Evolutionary conservation across 441 rosid species (phyloP).

Genomic region (Pelargonium myrrhifolium): DNA sequence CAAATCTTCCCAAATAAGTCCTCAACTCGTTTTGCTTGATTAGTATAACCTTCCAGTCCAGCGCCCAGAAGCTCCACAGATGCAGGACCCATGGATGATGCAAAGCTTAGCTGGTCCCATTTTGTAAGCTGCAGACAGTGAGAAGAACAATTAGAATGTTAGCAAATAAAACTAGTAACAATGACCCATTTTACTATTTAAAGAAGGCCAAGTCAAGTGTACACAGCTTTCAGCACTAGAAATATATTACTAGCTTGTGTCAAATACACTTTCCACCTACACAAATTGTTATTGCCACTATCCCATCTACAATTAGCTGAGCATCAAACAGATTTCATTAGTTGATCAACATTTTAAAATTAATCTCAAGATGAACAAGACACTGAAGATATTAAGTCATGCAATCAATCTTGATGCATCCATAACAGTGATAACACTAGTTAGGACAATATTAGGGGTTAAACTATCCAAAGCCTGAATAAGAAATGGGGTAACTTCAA

Average conservation of each 20-base stretch:
- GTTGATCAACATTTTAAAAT: neutral
- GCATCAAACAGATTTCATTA: neutral
- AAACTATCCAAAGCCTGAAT: too few species aligned
- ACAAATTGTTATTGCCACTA: neutral
- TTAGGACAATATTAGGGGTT: too few species aligned
- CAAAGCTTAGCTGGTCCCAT: conserved; percentile 81
- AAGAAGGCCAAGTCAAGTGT: too few species aligned
- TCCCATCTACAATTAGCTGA: too few species aligned
- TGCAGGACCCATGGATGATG: conserved; percentile 87
- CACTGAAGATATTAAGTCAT: too few species aligned
- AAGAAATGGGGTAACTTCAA: too few species aligned
- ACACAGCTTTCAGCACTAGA: too few species aligned
- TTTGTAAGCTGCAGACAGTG: conserved; percentile 43
- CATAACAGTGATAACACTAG: too few species aligned
- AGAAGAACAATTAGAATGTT: neutral
- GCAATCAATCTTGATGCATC: too few species aligned
- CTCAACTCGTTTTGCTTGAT: conserved; percentile 67
- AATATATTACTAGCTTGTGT: neutral
- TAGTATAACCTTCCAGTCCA: conserved; percentile 67
- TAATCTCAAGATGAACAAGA: neutral
- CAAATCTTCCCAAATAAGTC: conserved; percentile 81
- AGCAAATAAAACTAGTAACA: neutral
- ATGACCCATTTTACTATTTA: neutral
- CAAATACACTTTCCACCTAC: neutral
- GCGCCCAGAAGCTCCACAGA: conserved; percentile 74